Evolutionary conservation across 441 rosid genomes (phyloP).

Genomic region (Jatropha multifida): DNA sequence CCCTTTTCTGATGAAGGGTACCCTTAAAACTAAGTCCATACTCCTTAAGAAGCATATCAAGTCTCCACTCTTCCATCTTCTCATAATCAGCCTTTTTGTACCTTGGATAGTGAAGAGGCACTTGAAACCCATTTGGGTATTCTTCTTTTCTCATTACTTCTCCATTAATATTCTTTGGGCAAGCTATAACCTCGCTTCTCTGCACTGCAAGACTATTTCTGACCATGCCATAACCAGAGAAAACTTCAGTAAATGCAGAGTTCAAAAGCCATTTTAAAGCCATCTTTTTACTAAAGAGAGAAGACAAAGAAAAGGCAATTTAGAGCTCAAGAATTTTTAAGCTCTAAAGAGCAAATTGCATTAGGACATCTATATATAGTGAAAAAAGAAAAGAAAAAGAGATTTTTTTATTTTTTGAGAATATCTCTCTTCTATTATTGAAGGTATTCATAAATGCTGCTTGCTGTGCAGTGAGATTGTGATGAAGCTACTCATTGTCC

Average conservation of each 20-base stretch:
- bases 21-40: conserved; percentile 49
- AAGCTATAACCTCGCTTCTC: neutral
- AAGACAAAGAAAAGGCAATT: neutral
- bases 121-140: conserved; percentile 46
- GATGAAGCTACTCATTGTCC: neutral
- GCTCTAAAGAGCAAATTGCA: conserved; percentile 12
- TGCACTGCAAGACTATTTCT: neutral
- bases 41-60: conserved; percentile 55
- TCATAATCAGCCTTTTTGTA: conserved; percentile 52
- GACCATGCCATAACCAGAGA: conserved; percentile 3
- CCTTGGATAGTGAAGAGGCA: conserved; percentile 66
- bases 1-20: conserved; percentile 47
- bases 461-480: no score
- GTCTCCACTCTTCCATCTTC: conserved; percentile 54
- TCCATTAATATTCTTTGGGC: conserved; percentile 20
- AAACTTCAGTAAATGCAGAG: conserved; percentile 30
- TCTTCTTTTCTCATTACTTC: conserved; percentile 19
- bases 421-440: conserved; percentile 16
- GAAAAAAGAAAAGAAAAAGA: neutral
- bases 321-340: neutral
- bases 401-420: neutral
- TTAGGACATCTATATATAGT: conserved; percentile 11
- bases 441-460: neutral
- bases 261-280: conserved; percentile 36
- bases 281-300: conserved; percentile 7